A percentile compares a stretch with the other conserved stretches of the same genome.
phyloP scores from a whole-genome alignment of 306 rosid species.

The Acacia acuminata region DNA sequence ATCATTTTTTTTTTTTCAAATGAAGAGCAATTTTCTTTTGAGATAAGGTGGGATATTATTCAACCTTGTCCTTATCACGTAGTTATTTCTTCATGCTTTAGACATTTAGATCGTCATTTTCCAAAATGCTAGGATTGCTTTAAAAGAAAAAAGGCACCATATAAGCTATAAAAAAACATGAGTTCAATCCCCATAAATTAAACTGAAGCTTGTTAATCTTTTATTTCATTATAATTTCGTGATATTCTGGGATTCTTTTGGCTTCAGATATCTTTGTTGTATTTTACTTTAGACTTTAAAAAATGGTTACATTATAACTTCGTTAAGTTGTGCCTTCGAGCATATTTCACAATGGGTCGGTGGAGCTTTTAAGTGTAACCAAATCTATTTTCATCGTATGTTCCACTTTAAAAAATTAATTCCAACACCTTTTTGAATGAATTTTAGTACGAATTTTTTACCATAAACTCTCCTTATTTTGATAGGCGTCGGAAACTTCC shows the following conservation, averaged over 20 bases:
- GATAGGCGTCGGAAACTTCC: no score
- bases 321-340: no score
- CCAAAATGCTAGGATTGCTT: neutral
- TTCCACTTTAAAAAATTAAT: no score
- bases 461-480: no score
- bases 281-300: neutral
- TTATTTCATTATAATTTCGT: neutral
- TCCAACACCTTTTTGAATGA: no score
- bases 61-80: neutral
- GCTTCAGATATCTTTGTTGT: neutral
- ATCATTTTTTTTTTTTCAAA: no score
- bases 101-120: no score
- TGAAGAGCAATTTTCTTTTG: neutral
- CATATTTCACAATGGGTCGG: no score
- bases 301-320: no score
- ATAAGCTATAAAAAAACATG: neutral
- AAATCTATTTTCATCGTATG: no score
- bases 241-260: neutral
- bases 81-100: neutral
- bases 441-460: no score
- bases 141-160: neutral
- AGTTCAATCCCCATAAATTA: neutral
- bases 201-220: neutral
- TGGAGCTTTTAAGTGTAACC: no score
- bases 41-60: neutral